Conservation (phyloP, 192 early-diverging fungal species). For the Mortierella claussenii region DNA sequence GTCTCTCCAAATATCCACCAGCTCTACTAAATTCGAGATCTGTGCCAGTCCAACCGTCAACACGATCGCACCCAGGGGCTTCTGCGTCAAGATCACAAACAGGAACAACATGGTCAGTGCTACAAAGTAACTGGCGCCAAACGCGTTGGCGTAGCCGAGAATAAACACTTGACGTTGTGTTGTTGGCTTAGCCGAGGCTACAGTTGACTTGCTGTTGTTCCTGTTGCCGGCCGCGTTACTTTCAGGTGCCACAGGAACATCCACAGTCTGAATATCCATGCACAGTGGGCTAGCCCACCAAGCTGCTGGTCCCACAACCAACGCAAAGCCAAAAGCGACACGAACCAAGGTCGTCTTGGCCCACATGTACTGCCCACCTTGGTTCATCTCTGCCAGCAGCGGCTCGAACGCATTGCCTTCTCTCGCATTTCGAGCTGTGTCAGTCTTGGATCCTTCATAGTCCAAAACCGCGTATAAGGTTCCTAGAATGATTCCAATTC, state of each 20-base stretch:
- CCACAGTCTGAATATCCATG: slow-evolving; percentile 57
- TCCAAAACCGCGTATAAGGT: slow-evolving; percentile 69
- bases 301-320: slow-evolving; percentile 60
- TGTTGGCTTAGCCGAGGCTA: not conserved
- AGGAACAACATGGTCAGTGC: slow-evolving; percentile 70
- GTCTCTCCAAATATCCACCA: slow-evolving; percentile 59
- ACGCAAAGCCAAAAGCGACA: slow-evolving; percentile 63
- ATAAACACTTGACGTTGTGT: slow-evolving; percentile 54
- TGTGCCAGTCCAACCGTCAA: slow-evolving; percentile 58
- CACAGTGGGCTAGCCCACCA: slow-evolving; percentile 68
- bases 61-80: slow-evolving; percentile 82
- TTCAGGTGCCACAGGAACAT: slow-evolving; percentile 17
- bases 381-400: slow-evolving; percentile 16
- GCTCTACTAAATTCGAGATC: slow-evolving; percentile 57
- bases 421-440: slow-evolving; percentile 4
- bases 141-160: slow-evolving; percentile 71
- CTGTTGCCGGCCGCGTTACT: not conserved
- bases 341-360: slow-evolving; percentile 62
- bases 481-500: slow-evolving; percentile 62
- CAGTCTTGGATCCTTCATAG: slow-evolving; percentile 44
- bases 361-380: slow-evolving; percentile 38
- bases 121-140: slow-evolving; percentile 75
- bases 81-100: slow-evolving; percentile 75
- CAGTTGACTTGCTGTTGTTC: slow-evolving; percentile 3
- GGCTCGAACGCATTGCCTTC: slow-evolving; percentile 41